Conservation (phyloP, 352 stramenopile genomes). For the Hyaloperonospora brassicae region DNA sequence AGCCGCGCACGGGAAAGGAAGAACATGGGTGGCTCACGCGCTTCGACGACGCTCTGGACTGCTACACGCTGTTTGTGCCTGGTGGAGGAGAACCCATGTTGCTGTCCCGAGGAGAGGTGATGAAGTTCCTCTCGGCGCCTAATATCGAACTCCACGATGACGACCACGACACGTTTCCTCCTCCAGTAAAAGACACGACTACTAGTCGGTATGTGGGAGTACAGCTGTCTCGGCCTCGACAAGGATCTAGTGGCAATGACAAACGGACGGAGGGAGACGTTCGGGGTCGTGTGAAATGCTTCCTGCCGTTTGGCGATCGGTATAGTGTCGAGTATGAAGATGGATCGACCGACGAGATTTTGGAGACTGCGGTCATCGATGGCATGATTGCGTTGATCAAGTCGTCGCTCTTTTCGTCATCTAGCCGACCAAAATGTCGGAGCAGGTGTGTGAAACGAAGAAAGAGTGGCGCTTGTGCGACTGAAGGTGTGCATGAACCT, state of each 20-base stretch:
- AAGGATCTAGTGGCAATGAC: slow-evolving; percentile 8
- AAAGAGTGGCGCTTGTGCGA: slow-evolving; percentile 9
- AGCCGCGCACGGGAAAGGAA: slow-evolving; percentile 15
- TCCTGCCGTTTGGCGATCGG: slow-evolving; percentile 50
- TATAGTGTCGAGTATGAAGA: slow-evolving; percentile 55
- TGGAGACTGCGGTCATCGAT: slow-evolving; percentile 50
- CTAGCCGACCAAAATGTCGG: slow-evolving; percentile 8
- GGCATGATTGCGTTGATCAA: slow-evolving; percentile 43
- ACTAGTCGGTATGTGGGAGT: slow-evolving; percentile 50
- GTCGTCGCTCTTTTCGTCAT: slow-evolving; percentile 26
- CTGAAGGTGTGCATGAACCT: slow-evolving; percentile 6
- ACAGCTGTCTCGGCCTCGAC: slow-evolving; percentile 18
- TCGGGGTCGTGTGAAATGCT: slow-evolving; percentile 39
- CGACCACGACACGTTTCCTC: slow-evolving; percentile 38
- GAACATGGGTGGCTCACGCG: slow-evolving; percentile 65
- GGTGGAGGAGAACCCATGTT: slow-evolving; percentile 22
- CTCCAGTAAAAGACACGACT: slow-evolving; percentile 39
- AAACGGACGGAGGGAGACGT: slow-evolving; percentile 12
- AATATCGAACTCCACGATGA: slow-evolving; percentile 45
- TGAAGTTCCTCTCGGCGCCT: slow-evolving; percentile 50
- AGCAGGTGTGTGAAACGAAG: slow-evolving; percentile 8
- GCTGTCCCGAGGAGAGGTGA: slow-evolving; percentile 46
- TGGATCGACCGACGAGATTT: slow-evolving; percentile 35
- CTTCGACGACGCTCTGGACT: slow-evolving; percentile 52
- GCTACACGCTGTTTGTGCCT: slow-evolving; percentile 61